Evolutionary conservation across 805 yeast species (phyloP), one percentile per base, ranked within the genome.

Genomic region (Wickerhamiella alocasiicola): DNA sequence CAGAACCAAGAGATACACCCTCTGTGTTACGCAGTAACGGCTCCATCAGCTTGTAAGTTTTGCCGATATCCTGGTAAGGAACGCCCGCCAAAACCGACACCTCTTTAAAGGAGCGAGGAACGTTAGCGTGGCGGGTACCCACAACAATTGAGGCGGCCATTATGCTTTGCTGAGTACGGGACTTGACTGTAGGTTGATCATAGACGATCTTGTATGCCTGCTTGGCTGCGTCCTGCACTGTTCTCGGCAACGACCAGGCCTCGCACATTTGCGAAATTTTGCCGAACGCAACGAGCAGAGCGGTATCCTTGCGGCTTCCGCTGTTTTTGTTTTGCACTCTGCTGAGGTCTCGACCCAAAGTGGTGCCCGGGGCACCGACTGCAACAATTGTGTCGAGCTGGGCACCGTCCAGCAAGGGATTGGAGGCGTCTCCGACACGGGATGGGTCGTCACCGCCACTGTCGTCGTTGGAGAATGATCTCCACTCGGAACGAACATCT

Each of bases 391-490:
- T 88, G 12, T 93, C 83, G 42, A 88, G 74, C 60, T 87, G 93
- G 52, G 81, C 88, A 16, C 93, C 81, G 55, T 87, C 96, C 50
- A 91, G 68, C 41, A 87, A 65, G 7, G 96, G 95, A 57, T 87
- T 87, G 13, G 85, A 78, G 4, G 96, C 96, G 57, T 87, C 96
- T 61, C 98, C 98, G 48, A 88, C 98, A 81, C 98, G 97, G 49
- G 91, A 78, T 4, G 98, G 98, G 59, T 88, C 98, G 60, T 85
- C 96, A 53, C 94, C 94, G 52, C 88, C 91, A 60, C 88, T 97
- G 60, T 88, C 98, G 59, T 88, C 98, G 57, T 91, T 91, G 45
- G 93, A 79, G 60, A 88, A 88, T 2, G 98, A 91, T 67, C 98
- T 81, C 98, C 98, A 88, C 67, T 88, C 98, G 1, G 95, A 83